Evolutionary conservation across 2,329 filamentous ascomycete genomes (phyloP).

Genomic region (Graphiopsis chlorocephala): DNA sequence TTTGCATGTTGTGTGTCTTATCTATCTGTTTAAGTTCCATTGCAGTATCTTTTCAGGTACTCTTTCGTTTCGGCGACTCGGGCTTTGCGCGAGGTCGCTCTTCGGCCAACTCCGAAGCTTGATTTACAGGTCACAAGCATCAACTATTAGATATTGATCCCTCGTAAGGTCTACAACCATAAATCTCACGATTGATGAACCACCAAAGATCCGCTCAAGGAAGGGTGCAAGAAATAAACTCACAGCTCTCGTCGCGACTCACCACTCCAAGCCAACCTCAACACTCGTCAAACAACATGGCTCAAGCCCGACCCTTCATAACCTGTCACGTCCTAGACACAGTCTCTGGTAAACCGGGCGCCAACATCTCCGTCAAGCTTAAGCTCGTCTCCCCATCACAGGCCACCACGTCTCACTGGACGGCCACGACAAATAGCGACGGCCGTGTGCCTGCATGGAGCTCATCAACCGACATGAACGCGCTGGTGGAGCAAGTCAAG

Average conservation of each 20-base stretch:
- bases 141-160: not conserved
- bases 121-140: not conserved
- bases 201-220: not conserved
- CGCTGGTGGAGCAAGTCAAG: constrained; percentile 37
- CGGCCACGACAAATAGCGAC: constrained; percentile 70
- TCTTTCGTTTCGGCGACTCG: not conserved
- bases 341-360: constrained; percentile 66
- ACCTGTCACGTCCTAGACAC: constrained; percentile 88
- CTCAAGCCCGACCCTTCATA: constrained; percentile 53
- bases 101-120: constrained; percentile 12
- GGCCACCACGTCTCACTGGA: constrained; percentile 50
- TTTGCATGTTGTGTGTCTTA: not conserved
- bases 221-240: not conserved
- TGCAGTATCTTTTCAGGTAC: not conserved
- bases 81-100: constrained; percentile 1
- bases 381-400: constrained; percentile 41
- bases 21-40: not conserved
- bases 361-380: constrained; percentile 65
- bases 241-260: not conserved
- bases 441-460: constrained; percentile 71
- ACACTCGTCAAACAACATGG: not conserved
- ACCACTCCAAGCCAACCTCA: not conserved
- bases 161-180: not conserved
- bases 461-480: constrained; percentile 41
- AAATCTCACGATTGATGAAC: not conserved